Evolutionary conservation across 768 basidiomycete genomes (phyloP).

Genomic region (Lactifluus rugatus): DNA sequence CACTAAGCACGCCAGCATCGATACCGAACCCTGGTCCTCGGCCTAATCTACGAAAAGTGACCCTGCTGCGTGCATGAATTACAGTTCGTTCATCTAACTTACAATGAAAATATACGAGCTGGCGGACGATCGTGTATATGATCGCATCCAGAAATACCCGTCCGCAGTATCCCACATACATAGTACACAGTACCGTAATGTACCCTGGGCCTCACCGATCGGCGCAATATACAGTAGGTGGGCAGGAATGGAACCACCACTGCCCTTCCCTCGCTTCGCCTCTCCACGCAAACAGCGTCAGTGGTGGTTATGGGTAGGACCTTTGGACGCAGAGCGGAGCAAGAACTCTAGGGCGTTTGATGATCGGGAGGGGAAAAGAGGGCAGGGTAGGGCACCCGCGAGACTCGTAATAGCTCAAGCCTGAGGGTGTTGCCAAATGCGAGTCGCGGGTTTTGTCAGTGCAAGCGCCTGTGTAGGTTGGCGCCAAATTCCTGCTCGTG

Average conservation of each 20-base stretch:
- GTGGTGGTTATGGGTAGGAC: background rate
- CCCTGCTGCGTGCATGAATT: too few species aligned
- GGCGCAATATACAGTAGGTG: background rate
- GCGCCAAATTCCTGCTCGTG: too few species aligned
- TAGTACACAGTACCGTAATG: background rate
- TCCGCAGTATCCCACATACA: background rate
- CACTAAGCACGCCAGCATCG: too few species aligned
- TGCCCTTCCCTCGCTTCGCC: background rate
- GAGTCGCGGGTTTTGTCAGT: too few species aligned
- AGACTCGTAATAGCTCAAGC: too few species aligned
- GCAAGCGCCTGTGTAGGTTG: too few species aligned
- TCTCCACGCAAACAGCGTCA: background rate
- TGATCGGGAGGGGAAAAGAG: background rate
- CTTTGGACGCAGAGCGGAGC: background rate
- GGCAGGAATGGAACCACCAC: background rate
- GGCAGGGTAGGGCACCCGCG: background rate
- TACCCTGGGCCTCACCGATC: background rate
- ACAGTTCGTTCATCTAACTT: too few species aligned
- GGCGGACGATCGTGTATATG: too few species aligned
- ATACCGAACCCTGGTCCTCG: too few species aligned
- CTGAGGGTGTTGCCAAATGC: too few species aligned
- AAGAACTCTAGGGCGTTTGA: background rate
- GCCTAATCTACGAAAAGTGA: too few species aligned
- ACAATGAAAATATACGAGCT: too few species aligned
- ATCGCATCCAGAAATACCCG: background rate